Evolutionary conservation across 768 basidiomycete species (phyloP).

Genomic region (Auricularia sp.): DNA sequence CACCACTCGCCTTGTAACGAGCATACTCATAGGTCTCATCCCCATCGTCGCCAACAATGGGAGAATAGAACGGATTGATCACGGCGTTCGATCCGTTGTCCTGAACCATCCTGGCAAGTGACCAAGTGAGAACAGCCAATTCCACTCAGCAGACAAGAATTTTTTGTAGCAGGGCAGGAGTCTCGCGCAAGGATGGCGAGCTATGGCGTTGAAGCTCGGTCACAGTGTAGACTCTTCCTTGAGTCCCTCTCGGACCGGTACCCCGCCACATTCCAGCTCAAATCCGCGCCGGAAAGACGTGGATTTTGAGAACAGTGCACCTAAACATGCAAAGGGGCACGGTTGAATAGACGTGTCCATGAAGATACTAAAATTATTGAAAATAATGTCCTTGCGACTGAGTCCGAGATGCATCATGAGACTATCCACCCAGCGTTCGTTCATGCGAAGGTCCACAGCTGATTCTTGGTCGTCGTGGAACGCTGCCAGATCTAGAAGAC

Average conservation of each 20-base stretch:
- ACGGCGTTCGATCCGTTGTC: slow-evolving; percentile 10
- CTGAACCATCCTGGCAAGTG: not conserved
- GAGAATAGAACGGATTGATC: slow-evolving; percentile 64
- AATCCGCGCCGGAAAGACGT: not conserved
- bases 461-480: not conserved
- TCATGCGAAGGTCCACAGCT: not conserved
- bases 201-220: not conserved
- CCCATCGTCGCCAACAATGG: slow-evolving; percentile 39
- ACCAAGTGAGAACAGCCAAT: not conserved
- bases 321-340: too few relatives aligned
- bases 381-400: not conserved
- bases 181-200: not conserved
- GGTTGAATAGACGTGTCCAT: too few relatives aligned
- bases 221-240: not conserved
- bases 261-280: not conserved
- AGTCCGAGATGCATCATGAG: not conserved
- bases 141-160: not conserved
- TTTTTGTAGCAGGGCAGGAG: not conserved
- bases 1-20: slow-evolving; percentile 43
- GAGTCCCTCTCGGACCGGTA: not conserved
- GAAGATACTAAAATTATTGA: not conserved
- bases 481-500: not conserved
- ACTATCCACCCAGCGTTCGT: not conserved
- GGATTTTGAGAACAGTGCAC: not conserved
- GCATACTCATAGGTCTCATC: slow-evolving; percentile 45